Conservation (phyloP, 495 filamentous ascomycete species). For the Penicillium silybi region DNA sequence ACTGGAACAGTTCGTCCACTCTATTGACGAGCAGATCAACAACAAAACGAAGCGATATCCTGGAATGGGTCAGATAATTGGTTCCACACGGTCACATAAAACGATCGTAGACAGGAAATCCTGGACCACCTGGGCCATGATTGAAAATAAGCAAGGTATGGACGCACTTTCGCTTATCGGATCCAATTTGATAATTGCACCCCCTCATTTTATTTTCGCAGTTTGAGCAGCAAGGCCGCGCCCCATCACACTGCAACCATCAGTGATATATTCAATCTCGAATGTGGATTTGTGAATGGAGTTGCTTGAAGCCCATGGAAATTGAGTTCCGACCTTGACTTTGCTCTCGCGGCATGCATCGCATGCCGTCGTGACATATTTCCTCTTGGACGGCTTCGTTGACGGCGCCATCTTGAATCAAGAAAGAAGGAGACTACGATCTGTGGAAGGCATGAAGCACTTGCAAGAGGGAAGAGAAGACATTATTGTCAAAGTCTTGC, state of each 20-base stretch:
- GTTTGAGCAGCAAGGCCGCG: constrained; percentile 5
- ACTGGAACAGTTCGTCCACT: constrained; percentile 5
- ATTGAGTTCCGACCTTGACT: constrained; percentile 11
- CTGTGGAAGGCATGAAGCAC: not conserved
- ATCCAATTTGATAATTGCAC: constrained; percentile 1
- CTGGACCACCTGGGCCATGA: not conserved
- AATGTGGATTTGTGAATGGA: not conserved
- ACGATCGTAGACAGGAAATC: not conserved
- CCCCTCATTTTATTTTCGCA: constrained; percentile 9
- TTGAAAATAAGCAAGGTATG: not conserved
- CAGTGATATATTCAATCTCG: not conserved
- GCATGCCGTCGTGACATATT: constrained; percentile 12
- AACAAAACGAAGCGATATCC: constrained; percentile 7
- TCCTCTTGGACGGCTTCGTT: not conserved
- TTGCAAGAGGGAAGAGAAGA: not conserved
- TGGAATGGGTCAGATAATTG: not conserved
- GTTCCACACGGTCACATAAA: not conserved
- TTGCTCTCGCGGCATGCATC: constrained; percentile 9
- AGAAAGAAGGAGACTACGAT: not conserved
- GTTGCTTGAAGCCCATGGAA: not conserved
- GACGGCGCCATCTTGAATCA: not conserved
- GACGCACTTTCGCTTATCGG: constrained; percentile 6
- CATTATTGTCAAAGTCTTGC: not conserved
- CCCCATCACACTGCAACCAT: constrained; percentile 6
- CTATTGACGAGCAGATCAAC: constrained; percentile 7